These are phyloP conservation scores for Gloeopeniophorella convolvens DNA, from an alignment of 768 basidiomycete species.

Conservation along the genomic window DNA sequence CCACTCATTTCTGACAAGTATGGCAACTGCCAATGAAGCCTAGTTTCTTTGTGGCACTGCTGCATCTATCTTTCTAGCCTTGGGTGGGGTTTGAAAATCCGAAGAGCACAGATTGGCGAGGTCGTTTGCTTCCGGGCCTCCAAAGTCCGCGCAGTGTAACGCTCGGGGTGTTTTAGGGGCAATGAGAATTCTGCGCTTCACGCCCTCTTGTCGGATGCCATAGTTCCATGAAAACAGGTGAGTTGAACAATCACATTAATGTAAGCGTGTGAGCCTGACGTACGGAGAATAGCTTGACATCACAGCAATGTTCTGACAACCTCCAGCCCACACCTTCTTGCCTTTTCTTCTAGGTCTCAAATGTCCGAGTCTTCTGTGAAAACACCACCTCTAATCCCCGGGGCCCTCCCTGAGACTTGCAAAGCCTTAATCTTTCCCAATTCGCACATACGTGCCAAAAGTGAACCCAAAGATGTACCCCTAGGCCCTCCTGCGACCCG, in stretches of 20 bases:
- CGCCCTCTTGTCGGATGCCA: too few relatives aligned
- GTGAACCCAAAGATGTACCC: background rate
- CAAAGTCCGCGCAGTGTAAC: conserved; percentile 6
- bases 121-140: conserved; percentile 6
- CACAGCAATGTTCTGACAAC: conserved; percentile 10
- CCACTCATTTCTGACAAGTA: too few relatives aligned
- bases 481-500: background rate
- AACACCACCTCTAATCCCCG: background rate
- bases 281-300: background rate
- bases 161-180: too few relatives aligned
- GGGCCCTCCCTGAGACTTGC: background rate
- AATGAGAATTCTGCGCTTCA: too few relatives aligned
- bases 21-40: too few relatives aligned
- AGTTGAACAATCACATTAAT: background rate
- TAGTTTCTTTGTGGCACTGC: conserved; percentile 4
- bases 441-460: background rate
- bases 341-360: background rate
- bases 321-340: background rate
- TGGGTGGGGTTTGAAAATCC: background rate
- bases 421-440: background rate
- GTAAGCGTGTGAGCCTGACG: too few relatives aligned
- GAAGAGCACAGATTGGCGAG: too few relatives aligned
- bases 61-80: background rate
- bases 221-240: background rate
- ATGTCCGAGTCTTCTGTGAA: conserved; percentile 13